Percentiles rank a stretch among this genome's conserved stretches.
These are phyloP conservation scores for Penicillium digitatum DNA, from an alignment of 2,329 filamentous ascomycete species.

Conservation along the genomic window DNA sequence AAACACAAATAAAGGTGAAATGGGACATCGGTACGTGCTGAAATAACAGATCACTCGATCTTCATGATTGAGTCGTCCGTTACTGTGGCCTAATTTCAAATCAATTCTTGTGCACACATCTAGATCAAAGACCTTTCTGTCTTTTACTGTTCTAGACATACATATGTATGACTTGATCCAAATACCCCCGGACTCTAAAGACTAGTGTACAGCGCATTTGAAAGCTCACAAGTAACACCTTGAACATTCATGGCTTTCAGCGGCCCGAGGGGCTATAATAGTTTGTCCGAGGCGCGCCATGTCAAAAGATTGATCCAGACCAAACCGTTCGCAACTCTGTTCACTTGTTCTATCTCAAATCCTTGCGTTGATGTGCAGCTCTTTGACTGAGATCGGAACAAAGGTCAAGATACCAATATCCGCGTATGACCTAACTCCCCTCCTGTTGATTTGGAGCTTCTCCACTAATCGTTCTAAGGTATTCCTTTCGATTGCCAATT, in stretches of 20 bases:
- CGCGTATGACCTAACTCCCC: not conserved
- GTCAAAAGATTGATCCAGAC: no score
- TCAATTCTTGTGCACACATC: not conserved
- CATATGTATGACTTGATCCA: not conserved
- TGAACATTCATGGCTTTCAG: not conserved
- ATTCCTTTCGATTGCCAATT: not conserved
- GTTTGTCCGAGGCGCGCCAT: not conserved
- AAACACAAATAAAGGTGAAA: not conserved
- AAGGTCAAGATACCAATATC: no score
- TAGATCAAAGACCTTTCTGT: not conserved
- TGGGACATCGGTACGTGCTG: not conserved
- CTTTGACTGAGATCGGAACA: not conserved
- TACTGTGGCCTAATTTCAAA: not conserved
- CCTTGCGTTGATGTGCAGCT: not conserved
- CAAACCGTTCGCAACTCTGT: not conserved
- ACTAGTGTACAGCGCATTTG: not conserved
- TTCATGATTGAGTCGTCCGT: not conserved
- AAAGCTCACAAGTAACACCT: not conserved
- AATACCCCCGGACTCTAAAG: not conserved
- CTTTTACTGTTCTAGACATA: not conserved
- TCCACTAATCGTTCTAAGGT: not conserved
- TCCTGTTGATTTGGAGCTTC: not conserved
- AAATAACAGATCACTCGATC: not conserved
- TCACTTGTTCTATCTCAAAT: not conserved
- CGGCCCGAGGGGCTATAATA: not conserved